These are phyloP conservation scores for Aspergillus saccharolyticus DNA, from an alignment of 495 filamentous ascomycete genomes.

Conservation along the genomic window DNA sequence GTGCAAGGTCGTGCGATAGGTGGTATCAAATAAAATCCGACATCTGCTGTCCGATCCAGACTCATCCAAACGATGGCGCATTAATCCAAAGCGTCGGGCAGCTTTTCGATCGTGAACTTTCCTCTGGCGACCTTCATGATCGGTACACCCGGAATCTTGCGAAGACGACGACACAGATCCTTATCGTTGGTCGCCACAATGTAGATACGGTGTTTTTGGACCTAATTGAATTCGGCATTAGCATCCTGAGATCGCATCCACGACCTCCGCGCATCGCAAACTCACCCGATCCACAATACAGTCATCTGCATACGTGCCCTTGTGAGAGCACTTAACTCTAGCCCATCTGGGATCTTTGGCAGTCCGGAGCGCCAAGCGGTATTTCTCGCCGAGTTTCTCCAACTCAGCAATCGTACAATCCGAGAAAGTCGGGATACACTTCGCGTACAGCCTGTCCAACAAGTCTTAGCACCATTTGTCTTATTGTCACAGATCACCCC, in stretches of 20 bases:
- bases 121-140: slow-evolving; percentile 69
- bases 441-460: slow-evolving; percentile 43
- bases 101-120: slow-evolving; percentile 88
- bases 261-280: too few relatives aligned
- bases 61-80: not conserved
- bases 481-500: slow-evolving; percentile 43
- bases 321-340: slow-evolving; percentile 78
- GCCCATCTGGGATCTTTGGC: slow-evolving; percentile 92
- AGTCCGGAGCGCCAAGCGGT: slow-evolving; percentile 81
- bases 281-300: slow-evolving; percentile 83
- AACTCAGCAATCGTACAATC: slow-evolving; percentile 63
- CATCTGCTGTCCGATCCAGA: not conserved
- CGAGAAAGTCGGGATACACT: slow-evolving; percentile 49
- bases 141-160: slow-evolving; percentile 44
- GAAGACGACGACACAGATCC: slow-evolving; percentile 68
- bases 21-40: not conserved
- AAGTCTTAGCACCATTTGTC: slow-evolving; percentile 61
- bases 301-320: slow-evolving; percentile 91
- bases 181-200: slow-evolving; percentile 87
- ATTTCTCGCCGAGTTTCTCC: slow-evolving; percentile 87
- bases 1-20: not conserved
- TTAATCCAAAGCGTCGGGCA: slow-evolving; percentile 71
- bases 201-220: slow-evolving; percentile 70
- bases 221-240: slow-evolving; percentile 11
- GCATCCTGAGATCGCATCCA: too few relatives aligned